These are phyloP conservation scores for Sclerotinia borealis DNA, from an alignment of 2,329 filamentous ascomycete species.

Conservation along the genomic window DNA sequence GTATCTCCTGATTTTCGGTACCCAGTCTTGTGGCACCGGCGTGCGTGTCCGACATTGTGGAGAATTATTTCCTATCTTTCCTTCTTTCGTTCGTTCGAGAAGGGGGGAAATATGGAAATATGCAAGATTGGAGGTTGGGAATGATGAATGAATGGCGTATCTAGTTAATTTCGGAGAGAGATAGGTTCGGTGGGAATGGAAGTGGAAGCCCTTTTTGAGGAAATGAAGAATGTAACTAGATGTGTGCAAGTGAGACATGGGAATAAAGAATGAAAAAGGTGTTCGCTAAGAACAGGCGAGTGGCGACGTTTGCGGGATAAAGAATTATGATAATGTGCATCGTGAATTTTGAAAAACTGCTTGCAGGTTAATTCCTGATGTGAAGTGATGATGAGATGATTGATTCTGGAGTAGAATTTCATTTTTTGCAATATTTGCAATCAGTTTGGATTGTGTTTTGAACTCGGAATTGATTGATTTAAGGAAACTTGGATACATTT, in stretches of 20 bases:
- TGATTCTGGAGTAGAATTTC: no score
- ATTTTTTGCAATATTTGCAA: no score
- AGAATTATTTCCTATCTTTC: not conserved
- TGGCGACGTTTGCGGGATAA: slow-evolving; percentile 1
- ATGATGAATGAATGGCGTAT: not conserved
- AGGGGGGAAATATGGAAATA: not conserved
- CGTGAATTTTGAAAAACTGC: not conserved
- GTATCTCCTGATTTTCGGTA: not conserved
- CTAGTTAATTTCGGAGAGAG: not conserved
- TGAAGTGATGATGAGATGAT: not conserved
- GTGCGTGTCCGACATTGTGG: not conserved
- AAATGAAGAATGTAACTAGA: not conserved
- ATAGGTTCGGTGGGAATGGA: no score
- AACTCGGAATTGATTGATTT: not conserved
- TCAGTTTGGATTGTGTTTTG: no score
- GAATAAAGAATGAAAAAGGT: not conserved
- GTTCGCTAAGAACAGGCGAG: slow-evolving; percentile 1
- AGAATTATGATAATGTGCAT: not conserved
- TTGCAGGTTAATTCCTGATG: not conserved
- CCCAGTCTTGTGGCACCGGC: not conserved
- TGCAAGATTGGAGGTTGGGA: not conserved
- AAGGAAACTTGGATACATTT: not conserved
- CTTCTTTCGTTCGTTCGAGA: no score
- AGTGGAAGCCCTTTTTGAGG: not conserved
- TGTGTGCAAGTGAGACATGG: slow-evolving; percentile 2